Conservation (phyloP, 2,329 filamentous ascomycete genomes). For the Cladophialophora exuberans region DNA sequence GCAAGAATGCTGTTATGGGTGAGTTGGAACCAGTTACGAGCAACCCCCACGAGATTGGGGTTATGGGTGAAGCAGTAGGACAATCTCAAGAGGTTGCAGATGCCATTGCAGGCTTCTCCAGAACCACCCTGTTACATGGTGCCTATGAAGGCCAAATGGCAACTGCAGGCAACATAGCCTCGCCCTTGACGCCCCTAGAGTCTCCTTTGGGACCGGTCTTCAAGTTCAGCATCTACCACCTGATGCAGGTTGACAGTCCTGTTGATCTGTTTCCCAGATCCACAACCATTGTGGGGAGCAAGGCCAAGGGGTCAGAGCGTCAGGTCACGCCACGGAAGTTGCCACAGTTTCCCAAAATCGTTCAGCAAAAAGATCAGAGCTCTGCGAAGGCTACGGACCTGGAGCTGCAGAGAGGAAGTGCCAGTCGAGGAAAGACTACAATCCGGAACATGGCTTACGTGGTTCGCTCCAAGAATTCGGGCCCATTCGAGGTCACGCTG, state of each 20-base stretch:
- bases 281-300: too few species aligned
- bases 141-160: slow-evolving; percentile 55
- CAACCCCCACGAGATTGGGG: slow-evolving; percentile 1
- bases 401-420: neutral
- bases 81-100: slow-evolving; percentile 50
- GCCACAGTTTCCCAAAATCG: too few species aligned
- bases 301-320: neutral
- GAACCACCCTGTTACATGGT: slow-evolving; percentile 48
- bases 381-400: too few species aligned
- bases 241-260: slow-evolving; percentile 46
- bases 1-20: slow-evolving; percentile 1
- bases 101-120: slow-evolving; percentile 45
- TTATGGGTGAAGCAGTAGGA: slow-evolving; percentile 51
- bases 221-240: slow-evolving; percentile 54
- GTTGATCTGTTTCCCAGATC: slow-evolving; percentile 18
- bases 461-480: slow-evolving; percentile 55
- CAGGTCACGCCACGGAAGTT: slow-evolving; percentile 6
- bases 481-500: slow-evolving; percentile 57
- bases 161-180: slow-evolving; percentile 53
- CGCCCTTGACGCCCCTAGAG: slow-evolving; percentile 43
- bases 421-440: neutral
- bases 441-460: slow-evolving; percentile 43
- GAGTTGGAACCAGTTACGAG: slow-evolving; percentile 36
- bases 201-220: slow-evolving; percentile 45
- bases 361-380: too few species aligned